phyloP scores from a whole-genome alignment of 495 filamentous ascomycete genomes.

The Cenococcum geophilum region DNA sequence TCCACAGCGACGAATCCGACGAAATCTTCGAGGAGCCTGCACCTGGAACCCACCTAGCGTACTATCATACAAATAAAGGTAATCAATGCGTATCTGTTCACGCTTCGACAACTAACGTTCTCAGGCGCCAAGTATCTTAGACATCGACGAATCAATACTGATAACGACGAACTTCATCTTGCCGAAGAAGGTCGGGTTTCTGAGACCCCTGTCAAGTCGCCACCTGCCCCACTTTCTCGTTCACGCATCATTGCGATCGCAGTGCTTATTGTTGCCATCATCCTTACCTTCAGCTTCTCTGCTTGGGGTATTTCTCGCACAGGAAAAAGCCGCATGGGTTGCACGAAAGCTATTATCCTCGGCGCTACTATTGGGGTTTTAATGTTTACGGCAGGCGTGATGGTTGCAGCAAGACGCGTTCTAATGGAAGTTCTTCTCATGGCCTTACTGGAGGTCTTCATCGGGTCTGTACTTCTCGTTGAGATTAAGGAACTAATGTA shows the following conservation, averaged over 20 bases:
- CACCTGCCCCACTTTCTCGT: slow-evolving; percentile 1
- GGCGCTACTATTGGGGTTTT: slow-evolving; percentile 12
- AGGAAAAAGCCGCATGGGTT: slow-evolving; percentile 12
- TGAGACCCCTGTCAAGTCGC: neutral
- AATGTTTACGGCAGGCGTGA: slow-evolving; percentile 13
- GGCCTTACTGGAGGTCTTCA: slow-evolving; percentile 9
- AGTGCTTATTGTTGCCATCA: slow-evolving; percentile 15
- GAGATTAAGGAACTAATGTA: slow-evolving; percentile 22
- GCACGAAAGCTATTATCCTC: slow-evolving; percentile 19
- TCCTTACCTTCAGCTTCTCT: slow-evolving; percentile 9
- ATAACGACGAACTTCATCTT: slow-evolving; percentile 9
- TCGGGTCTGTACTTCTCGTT: slow-evolving; percentile 18
- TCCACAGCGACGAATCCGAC: neutral
- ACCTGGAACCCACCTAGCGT: neutral
- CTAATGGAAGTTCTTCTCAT: slow-evolving; percentile 17
- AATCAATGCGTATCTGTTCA: neutral
- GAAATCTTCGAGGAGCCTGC: neutral
- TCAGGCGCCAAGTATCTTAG: slow-evolving; percentile 11
- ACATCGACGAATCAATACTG: slow-evolving; percentile 3
- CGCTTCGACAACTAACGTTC: neutral
- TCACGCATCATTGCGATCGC: slow-evolving; percentile 4
- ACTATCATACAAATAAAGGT: slow-evolving; percentile 9
- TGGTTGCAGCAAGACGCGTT: slow-evolving; percentile 14
- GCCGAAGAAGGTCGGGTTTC: slow-evolving; percentile 13
- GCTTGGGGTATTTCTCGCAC: slow-evolving; percentile 10